A percentile compares a stretch with the other conserved stretches of the same genome.
Conservation (phyloP, 345 rosid genomes). For the Salix caprea region DNA sequence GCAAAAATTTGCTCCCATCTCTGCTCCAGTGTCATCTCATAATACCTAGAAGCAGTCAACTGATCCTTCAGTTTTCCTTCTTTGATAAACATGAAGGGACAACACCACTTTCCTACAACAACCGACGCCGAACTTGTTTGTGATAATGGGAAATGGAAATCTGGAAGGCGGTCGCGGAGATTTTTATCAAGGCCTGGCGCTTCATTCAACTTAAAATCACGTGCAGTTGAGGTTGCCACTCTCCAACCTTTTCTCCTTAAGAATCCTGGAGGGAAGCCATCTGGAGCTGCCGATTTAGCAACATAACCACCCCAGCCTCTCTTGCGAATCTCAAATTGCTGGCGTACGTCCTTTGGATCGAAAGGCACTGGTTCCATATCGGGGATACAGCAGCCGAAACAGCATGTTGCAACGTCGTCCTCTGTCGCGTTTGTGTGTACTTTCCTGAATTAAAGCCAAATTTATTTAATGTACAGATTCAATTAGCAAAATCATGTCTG, state of each 20-base stretch:
- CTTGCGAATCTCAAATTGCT: constrained; percentile 8
- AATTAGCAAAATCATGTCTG: no score
- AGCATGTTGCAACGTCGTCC: constrained; percentile 14
- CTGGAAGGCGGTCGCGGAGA: constrained; percentile 13
- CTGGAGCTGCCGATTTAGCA: constrained; percentile 7
- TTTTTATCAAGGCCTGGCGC: constrained; percentile 14
- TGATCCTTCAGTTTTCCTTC: constrained; percentile 10
- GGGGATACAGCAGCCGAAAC: constrained; percentile 3
- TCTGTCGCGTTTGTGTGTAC: constrained; percentile 10
- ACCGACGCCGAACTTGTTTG: background rate
- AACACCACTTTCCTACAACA: constrained; percentile 19
- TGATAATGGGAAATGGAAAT: constrained; percentile 10
- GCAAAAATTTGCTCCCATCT: constrained; percentile 11
- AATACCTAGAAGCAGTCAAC: constrained; percentile 1
- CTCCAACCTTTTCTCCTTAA: constrained; percentile 16
- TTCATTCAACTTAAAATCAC: constrained; percentile 6
- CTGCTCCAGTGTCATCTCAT: constrained; percentile 16
- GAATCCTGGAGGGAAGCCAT: constrained; percentile 17
- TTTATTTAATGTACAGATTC: no score
- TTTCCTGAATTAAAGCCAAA: constrained; percentile 6
- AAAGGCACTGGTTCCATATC: constrained; percentile 4
- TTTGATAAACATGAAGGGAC: constrained; percentile 16
- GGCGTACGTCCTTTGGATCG: constrained; percentile 2
- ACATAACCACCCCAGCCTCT: constrained; percentile 1
- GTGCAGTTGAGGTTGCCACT: background rate